A percentile compares a stretch with the other conserved stretches of the same genome.
These are phyloP conservation scores for Neltuma alba DNA, from an alignment of 306 rosid species.

Conservation along the genomic window DNA sequence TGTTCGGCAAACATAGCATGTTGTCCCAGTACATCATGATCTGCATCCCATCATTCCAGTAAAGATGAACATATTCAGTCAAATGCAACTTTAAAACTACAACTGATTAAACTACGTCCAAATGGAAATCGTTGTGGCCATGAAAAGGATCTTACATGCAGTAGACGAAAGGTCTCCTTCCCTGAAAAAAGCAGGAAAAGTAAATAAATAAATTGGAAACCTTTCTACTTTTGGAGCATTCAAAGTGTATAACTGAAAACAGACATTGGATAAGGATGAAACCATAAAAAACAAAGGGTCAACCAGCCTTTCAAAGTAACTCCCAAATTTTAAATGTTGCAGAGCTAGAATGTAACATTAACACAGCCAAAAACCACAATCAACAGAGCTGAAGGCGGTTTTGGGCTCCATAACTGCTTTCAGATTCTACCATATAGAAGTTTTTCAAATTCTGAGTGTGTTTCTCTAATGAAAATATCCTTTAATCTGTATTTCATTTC, in stretches of 20 bases:
- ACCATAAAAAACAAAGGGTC: not conserved
- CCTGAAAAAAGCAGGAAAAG: conserved; percentile 56
- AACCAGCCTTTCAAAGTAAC: not conserved
- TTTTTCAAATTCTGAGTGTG: not conserved
- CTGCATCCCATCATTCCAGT: conserved; percentile 61
- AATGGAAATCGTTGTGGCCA: conserved; percentile 6
- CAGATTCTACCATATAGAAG: not conserved
- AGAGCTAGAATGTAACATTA: not conserved
- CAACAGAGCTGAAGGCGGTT: not conserved
- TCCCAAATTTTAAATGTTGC: not conserved
- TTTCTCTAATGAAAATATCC: not conserved
- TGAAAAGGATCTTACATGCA: conserved; percentile 69
- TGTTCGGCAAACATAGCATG: conserved; percentile 89
- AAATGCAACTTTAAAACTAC: conserved; percentile 20
- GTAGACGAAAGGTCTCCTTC: conserved; percentile 84
- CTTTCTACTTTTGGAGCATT: conserved; percentile 5
- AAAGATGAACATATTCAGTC: conserved; percentile 41
- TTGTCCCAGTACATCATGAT: conserved; percentile 90
- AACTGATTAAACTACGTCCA: conserved; percentile 13
- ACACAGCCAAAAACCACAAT: not conserved
- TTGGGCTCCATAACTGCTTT: not conserved
- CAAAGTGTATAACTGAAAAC: not conserved
- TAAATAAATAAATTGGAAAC: conserved; percentile 31
- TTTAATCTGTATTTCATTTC: not conserved
- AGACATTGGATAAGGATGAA: not conserved